Evolutionary conservation across 192 early-diverging fungal species (phyloP).

Genomic region (Coemansia sp.): DNA sequence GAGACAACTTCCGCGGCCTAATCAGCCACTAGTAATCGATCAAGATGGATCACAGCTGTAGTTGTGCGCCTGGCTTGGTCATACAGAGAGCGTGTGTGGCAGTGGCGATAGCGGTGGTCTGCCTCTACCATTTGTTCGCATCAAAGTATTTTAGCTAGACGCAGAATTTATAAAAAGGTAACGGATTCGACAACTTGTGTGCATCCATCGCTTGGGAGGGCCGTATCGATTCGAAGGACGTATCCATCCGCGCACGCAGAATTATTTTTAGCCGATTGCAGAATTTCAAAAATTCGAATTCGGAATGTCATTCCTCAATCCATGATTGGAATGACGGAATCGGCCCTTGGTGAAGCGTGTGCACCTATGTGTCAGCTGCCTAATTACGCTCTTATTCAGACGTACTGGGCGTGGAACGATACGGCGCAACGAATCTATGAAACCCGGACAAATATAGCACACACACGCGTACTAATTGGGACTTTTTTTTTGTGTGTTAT

Average conservation of each 20-base stretch:
- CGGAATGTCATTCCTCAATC: not conserved
- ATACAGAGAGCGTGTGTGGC: not conserved
- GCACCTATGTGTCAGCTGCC: not conserved
- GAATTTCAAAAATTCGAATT: constrained; percentile 9
- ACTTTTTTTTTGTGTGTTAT: not conserved
- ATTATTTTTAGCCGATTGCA: not conserved
- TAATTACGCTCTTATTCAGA: not conserved
- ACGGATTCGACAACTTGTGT: constrained; percentile 8
- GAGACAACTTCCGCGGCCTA: not conserved
- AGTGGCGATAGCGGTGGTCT: not conserved
- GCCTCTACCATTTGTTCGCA: constrained; percentile 5
- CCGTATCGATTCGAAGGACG: constrained; percentile 3
- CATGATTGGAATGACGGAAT: not conserved
- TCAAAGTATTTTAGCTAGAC: constrained; percentile 3
- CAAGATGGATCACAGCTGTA: not conserved
- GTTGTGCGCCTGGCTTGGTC: not conserved
- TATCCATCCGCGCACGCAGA: constrained; percentile 5
- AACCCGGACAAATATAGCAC: not conserved
- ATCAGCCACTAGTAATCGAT: not conserved
- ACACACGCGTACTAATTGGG: constrained; percentile 4
- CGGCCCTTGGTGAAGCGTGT: not conserved
- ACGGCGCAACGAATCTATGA: not conserved
- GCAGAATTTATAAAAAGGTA: constrained; percentile 8
- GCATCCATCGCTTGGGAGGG: not conserved
- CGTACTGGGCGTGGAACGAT: not conserved